Conservation (phyloP, 108 stramenopile species). For the Bacterosira constricta region DNA sequence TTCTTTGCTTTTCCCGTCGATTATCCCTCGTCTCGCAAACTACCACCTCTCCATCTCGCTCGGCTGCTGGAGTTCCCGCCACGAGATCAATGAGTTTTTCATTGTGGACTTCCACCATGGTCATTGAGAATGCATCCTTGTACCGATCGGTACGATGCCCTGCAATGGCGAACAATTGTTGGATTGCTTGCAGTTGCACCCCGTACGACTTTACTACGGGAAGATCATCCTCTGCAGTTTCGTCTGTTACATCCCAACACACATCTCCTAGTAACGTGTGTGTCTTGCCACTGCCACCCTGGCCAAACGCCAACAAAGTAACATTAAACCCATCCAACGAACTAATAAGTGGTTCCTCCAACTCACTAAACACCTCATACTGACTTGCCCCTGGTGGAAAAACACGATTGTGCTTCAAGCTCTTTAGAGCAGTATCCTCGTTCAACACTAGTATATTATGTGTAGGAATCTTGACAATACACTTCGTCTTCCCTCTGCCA, state of each 20-base stretch:
- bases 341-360: slow-evolving; percentile 86
- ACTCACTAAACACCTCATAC: slow-evolving; percentile 87
- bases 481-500: not conserved
- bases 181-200: slow-evolving; percentile 63
- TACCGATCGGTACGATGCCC: slow-evolving; percentile 68
- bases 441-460: slow-evolving; percentile 72
- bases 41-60: slow-evolving; percentile 54
- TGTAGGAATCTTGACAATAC: slow-evolving; percentile 60
- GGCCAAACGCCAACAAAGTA: slow-evolving; percentile 95
- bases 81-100: slow-evolving; percentile 76
- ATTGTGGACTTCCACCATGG: slow-evolving; percentile 78
- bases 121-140: slow-evolving; percentile 71
- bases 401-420: slow-evolving; percentile 91
- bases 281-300: slow-evolving; percentile 92
- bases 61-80: slow-evolving; percentile 69
- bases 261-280: slow-evolving; percentile 90
- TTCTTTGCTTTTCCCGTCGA: no score
- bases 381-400: slow-evolving; percentile 75
- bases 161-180: slow-evolving; percentile 73
- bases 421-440: slow-evolving; percentile 57
- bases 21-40: slow-evolving; percentile 40
- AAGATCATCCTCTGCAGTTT: slow-evolving; percentile 29
- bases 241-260: no score
- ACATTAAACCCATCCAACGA: slow-evolving; percentile 96
- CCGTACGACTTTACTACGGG: slow-evolving; percentile 52